phyloP scores from a whole-genome alignment of 257 asterid genomes.

The Knoxia roxburghii region DNA sequence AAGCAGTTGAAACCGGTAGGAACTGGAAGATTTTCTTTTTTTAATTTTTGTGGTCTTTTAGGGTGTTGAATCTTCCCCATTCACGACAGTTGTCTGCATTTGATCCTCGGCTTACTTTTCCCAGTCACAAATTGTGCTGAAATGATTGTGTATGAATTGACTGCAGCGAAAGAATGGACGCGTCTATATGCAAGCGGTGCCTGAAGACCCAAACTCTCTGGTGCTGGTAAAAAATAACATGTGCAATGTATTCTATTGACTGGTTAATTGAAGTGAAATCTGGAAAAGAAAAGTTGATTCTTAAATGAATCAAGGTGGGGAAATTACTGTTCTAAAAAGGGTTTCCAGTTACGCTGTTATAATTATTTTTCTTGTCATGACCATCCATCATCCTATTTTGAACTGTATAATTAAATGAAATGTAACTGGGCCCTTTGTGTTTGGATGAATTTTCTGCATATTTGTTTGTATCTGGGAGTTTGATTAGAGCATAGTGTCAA shows the following conservation, averaged over 20 bases:
- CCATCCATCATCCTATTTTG: slow-evolving; percentile 14
- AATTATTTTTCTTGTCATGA: slow-evolving; percentile 21
- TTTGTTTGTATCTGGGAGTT: no score
- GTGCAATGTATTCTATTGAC: slow-evolving; percentile 36
- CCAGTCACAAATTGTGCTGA: no score
- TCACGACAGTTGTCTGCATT: not conserved
- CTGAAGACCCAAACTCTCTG: slow-evolving; percentile 26
- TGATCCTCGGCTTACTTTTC: not conserved
- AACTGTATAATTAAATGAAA: slow-evolving; percentile 39
- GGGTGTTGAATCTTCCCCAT: not conserved
- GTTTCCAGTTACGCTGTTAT: slow-evolving; percentile 21
- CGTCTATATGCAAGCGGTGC: slow-evolving; percentile 91
- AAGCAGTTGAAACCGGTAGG: slow-evolving; percentile 97
- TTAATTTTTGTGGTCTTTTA: not conserved
- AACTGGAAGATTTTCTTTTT: not conserved
- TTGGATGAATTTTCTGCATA: no score
- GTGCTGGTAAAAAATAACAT: slow-evolving; percentile 20
- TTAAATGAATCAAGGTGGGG: no score
- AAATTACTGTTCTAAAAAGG: slow-evolving; percentile 14
- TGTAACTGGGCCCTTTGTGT: slow-evolving; percentile 4
- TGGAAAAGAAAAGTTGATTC: slow-evolving; percentile 32
- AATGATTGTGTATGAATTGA: slow-evolving; percentile 6
- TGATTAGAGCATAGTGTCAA: no score
- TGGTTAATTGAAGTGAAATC: slow-evolving; percentile 22
- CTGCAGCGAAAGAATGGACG: slow-evolving; percentile 93